phyloP scores from a whole-genome alignment of 139 green algal species.

The Micractinium conductrix region DNA sequence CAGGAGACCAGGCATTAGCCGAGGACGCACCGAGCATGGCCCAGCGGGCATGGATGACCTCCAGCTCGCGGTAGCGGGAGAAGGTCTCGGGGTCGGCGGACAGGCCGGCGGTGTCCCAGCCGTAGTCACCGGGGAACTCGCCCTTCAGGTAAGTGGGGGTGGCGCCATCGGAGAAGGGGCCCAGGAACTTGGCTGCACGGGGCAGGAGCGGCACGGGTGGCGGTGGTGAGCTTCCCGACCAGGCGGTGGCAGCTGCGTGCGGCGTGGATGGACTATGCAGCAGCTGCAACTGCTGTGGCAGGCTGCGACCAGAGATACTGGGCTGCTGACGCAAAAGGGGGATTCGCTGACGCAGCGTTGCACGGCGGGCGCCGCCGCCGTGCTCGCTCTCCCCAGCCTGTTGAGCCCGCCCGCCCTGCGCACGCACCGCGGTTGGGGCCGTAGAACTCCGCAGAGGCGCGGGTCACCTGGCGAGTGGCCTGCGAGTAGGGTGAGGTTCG shows the following conservation, averaged over 20 bases:
- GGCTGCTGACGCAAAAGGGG: too few species aligned
- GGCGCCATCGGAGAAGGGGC: constrained; percentile 70
- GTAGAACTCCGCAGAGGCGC: constrained; percentile 47
- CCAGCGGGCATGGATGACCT: constrained; percentile 98
- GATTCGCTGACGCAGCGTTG: too few species aligned
- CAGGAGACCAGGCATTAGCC: too few species aligned
- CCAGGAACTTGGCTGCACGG: constrained; percentile 72
- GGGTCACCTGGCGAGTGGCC: constrained; percentile 61
- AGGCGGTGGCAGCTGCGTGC: too few species aligned
- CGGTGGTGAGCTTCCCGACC: too few species aligned
- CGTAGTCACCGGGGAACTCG: constrained; percentile 94
- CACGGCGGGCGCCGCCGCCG: too few species aligned
- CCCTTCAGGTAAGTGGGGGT: constrained; percentile 84
- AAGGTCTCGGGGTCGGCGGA: constrained; percentile 94
- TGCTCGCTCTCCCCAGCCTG: too few species aligned
- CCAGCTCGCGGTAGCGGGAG: constrained; percentile 89
- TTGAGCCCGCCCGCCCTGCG: too few species aligned
- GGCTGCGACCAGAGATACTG: too few species aligned
- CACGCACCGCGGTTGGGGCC: constrained; percentile 32
- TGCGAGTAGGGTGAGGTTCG: constrained; percentile 19
- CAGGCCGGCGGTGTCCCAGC: constrained; percentile 95
- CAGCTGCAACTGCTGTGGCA: too few species aligned
- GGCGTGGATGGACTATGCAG: too few species aligned
- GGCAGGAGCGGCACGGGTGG: neutral
- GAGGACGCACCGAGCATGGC: constrained; percentile 88